Percentiles rank a stretch among this genome's conserved stretches.
Conservation (phyloP, 495 filamentous ascomycete species). For the Staphylotrichum tortipilum region DNA sequence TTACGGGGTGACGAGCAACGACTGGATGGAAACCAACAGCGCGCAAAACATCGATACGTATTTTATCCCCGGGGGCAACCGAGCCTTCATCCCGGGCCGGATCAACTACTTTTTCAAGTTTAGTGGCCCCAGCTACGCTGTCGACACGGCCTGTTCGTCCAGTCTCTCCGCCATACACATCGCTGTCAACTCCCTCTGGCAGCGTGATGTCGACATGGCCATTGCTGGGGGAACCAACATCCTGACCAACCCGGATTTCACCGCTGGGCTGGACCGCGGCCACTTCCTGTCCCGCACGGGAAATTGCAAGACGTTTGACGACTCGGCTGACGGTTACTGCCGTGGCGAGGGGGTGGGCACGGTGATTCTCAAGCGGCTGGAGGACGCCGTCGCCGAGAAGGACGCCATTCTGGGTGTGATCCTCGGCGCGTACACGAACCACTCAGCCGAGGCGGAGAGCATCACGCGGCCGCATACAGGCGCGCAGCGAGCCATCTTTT, state of each 20-base stretch:
- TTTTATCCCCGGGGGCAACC: slow-evolving; percentile 73
- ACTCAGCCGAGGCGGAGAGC: slow-evolving; percentile 59
- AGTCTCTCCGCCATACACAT: slow-evolving; percentile 69
- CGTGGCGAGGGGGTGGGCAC: slow-evolving; percentile 59
- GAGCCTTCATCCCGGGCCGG: slow-evolving; percentile 72
- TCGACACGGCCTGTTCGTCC: slow-evolving; percentile 82
- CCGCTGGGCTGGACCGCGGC: slow-evolving; percentile 64
- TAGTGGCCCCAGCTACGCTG: slow-evolving; percentile 65
- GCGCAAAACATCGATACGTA: slow-evolving; percentile 81
- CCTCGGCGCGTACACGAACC: slow-evolving; percentile 55
- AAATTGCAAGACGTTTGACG: slow-evolving; percentile 68
- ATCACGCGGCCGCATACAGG: slow-evolving; percentile 65
- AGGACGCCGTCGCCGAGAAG: slow-evolving; percentile 61
- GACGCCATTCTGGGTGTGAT: slow-evolving; percentile 63
- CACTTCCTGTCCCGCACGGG: slow-evolving; percentile 70
- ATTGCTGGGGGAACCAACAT: slow-evolving; percentile 70
- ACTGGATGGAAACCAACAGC: slow-evolving; percentile 78
- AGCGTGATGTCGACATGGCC: slow-evolving; percentile 68
- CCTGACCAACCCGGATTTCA: slow-evolving; percentile 70
- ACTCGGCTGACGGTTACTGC: slow-evolving; percentile 66
- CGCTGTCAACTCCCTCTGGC: slow-evolving; percentile 70
- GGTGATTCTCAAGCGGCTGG: slow-evolving; percentile 60
- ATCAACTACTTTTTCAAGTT: slow-evolving; percentile 79
- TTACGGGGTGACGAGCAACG: slow-evolving; percentile 78
- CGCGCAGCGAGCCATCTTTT: slow-evolving; percentile 53